A percentile compares a stretch with the other conserved stretches of the same genome.
phyloP scores from a whole-genome alignment of 192 early-diverging fungal species.

The Coemansia sp. region DNA sequence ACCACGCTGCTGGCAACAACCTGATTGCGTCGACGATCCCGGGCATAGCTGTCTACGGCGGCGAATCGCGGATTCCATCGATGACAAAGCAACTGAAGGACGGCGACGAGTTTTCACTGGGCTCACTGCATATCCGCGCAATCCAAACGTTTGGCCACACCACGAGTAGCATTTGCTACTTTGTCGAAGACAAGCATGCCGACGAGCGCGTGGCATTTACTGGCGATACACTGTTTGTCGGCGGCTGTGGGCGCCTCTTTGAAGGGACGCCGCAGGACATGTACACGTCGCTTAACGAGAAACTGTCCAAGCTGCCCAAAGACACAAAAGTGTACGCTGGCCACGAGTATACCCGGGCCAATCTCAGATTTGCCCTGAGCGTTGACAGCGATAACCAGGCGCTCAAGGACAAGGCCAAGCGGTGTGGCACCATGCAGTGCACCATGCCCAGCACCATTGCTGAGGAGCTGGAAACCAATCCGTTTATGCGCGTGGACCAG shows the following conservation, averaged over 20 bases:
- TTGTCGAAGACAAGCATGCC: slow-evolving; percentile 55
- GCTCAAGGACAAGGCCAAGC: slow-evolving; percentile 62
- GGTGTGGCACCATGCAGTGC: slow-evolving; percentile 40
- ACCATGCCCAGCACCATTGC: slow-evolving; percentile 89
- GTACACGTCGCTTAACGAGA: slow-evolving; percentile 69
- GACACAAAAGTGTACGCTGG: slow-evolving; percentile 88
- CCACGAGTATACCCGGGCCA: slow-evolving; percentile 84
- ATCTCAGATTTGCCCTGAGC: slow-evolving; percentile 69
- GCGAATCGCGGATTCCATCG: slow-evolving; percentile 78
- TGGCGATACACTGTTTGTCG: slow-evolving; percentile 81
- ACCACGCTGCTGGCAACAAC: slow-evolving; percentile 81
- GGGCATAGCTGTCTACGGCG: slow-evolving; percentile 72
- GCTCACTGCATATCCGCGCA: slow-evolving; percentile 66
- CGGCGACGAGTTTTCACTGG: slow-evolving; percentile 70
- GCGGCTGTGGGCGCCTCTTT: slow-evolving; percentile 89
- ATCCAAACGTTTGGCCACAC: slow-evolving; percentile 87
- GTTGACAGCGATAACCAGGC: slow-evolving; percentile 77
- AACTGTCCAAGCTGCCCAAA: slow-evolving; percentile 64
- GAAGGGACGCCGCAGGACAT: slow-evolving; percentile 85
- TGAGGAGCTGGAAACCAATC: slow-evolving; percentile 82
- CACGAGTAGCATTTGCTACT: slow-evolving; percentile 79
- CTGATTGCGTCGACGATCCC: slow-evolving; percentile 55
- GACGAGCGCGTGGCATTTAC: slow-evolving; percentile 78
- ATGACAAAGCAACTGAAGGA: slow-evolving; percentile 71
- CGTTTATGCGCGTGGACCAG: slow-evolving; percentile 80